Base-by-base conservation (phyloP, 2,329 filamentous ascomycete species). In the Diplocarpon mali region DNA sequence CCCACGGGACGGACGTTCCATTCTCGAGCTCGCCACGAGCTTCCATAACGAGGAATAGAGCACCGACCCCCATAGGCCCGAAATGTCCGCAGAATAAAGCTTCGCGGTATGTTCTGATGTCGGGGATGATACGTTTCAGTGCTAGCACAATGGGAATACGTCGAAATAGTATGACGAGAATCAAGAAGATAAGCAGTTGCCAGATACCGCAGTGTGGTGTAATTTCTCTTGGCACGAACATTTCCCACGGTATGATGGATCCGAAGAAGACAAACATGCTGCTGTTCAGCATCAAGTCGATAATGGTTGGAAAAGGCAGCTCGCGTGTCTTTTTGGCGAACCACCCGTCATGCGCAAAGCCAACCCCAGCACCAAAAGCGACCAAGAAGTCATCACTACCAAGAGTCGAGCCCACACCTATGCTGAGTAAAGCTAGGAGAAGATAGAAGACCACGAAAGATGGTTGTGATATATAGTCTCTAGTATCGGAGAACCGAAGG, bases 201-300 rank as follows among this genome's bases (percentile, higher is more conserved):
- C 64, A 62, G 0, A 63, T 53, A 0, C 64, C 65, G 11, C 68
- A 54, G 13, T 53, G 51, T 0, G 68, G 67, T 1, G 67, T 71
- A 12, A 70, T 58, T 0, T 57, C 48, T 34, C 42, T 42, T 2
- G 63, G 60, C 0, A 56, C 45, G 54, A 73, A 76, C 2, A 63
- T 54, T 0, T 62, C 38, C 67, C 71, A 76, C 0, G 72, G 73
- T 2, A 76, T 69, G 50, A 73, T 69, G 2, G 72, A 64, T 15
- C 73, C 73, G 28, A 76, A 71, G 57, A 73, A 75, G 39, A 76
- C 65, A 49, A 77, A 76, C 63, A 76, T 68, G 14, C 67, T 65
- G 8, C 65, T 69, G 54, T 76, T 76, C 48, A 76, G 67, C 35
- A 76, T 60, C 24, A 76, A 56, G 50, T 76, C 73, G 42, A 75